Percentiles rank a stretch among this genome's conserved stretches.
phyloP scores from a whole-genome alignment of 2,329 filamentous ascomycete species.

The Elsinoe perseae region DNA sequence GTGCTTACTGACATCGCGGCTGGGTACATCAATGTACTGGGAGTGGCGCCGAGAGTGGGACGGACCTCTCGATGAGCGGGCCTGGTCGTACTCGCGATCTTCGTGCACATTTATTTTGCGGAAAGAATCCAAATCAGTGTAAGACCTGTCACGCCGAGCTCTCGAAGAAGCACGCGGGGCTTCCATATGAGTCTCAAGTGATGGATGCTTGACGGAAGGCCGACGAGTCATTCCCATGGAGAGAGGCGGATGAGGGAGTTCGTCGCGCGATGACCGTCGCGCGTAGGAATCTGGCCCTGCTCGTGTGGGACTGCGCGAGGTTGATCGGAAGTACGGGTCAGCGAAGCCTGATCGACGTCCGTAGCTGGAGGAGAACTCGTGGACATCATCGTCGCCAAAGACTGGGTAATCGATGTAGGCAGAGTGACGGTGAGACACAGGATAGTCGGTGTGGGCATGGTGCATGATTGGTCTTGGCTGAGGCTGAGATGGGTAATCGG shows the following conservation, averaged over 20 bases:
- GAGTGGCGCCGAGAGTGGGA: constrained; percentile 9
- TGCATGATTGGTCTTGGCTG: constrained; percentile 1
- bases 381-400: not conserved
- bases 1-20: not conserved
- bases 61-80: not conserved
- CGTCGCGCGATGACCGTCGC: not conserved
- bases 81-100: not conserved
- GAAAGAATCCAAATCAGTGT: not conserved
- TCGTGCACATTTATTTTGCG: not conserved
- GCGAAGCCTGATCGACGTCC: not conserved
- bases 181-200: not conserved
- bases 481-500: not conserved
- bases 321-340: not conserved
- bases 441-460: constrained; percentile 9
- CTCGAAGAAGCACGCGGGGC: not conserved
- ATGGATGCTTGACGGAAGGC: not conserved
- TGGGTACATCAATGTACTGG: not conserved
- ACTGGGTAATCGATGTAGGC: not conserved
- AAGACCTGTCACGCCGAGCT: not conserved
- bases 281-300: not conserved
- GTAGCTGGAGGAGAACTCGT: constrained; percentile 2
- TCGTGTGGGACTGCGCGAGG: not conserved
- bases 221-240: not conserved
- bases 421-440: not conserved
- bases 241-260: not conserved